Percentiles rank a stretch among this genome's conserved stretches.
Evolutionary conservation across 371 early-diverging fungal species (phyloP).

Genomic region (Rhizomucor miehei): DNA sequence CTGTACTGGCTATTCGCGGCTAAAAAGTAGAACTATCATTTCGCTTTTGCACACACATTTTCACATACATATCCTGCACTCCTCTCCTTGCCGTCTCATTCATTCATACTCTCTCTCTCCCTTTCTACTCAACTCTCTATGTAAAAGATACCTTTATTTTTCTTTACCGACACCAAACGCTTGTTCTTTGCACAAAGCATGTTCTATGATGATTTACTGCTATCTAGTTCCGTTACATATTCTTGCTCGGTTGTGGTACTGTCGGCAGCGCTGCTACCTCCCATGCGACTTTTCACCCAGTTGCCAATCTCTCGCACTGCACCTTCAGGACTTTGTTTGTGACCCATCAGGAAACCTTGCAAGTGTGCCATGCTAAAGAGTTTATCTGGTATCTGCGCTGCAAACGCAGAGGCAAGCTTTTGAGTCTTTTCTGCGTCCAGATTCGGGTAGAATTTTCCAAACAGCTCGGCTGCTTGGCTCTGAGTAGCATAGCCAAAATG

Average conservation of each 20-base stretch:
- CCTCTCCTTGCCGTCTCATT: no score
- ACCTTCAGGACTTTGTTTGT: slow-evolving; percentile 12
- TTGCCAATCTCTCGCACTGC: slow-evolving; percentile 7
- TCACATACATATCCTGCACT: no score
- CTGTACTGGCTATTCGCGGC: no score
- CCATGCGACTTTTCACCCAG: slow-evolving; percentile 10
- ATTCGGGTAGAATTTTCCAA: slow-evolving; percentile 44
- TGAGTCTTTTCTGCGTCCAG: slow-evolving; percentile 15
- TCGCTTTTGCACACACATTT: no score
- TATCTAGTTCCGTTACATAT: no score
- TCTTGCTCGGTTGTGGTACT: slow-evolving; percentile 4
- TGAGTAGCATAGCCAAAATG: slow-evolving; percentile 80
- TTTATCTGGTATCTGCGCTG: slow-evolving; percentile 49
- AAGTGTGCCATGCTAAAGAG: slow-evolving; percentile 73
- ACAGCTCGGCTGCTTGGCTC: slow-evolving; percentile 65
- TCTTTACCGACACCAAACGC: no score
- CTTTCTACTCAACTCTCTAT: no score
- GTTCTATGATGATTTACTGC: no score
- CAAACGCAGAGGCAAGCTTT: slow-evolving; percentile 42
- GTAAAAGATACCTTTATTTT: no score
- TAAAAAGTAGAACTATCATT: no score
- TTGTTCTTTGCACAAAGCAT: no score
- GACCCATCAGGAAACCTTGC: slow-evolving; percentile 59
- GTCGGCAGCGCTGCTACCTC: background rate
- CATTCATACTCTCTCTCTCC: no score